Base-by-base conservation (phyloP, 2,329 filamentous ascomycete genomes). In the Sordariomycetes sp. region DNA sequence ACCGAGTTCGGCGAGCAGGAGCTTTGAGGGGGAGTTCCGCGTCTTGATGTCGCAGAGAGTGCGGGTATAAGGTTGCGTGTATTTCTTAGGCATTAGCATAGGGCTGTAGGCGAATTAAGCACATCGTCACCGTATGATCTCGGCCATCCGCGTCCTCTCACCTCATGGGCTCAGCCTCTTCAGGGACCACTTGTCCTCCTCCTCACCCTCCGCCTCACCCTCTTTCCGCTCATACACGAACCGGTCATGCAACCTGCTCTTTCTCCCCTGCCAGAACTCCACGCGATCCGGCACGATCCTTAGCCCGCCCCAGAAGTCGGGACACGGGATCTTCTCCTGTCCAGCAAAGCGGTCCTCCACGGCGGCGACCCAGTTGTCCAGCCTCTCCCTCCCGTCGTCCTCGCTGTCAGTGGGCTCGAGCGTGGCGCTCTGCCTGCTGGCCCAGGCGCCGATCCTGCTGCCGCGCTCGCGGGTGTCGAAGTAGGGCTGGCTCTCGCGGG, bases 211-310 rank as follows among this genome's bases (percentile, higher is more conserved):
- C 24, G 64, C 28, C 28, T 32, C 28, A 32, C 28, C 28, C 28
- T 82, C 78, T 24, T 58, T 50, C 55, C 57, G 57, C 14, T 59
- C 60, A 73, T 97, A 97, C 61, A 86, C 81, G 70, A 99, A 97
- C 25, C 94, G 87, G 77, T 99, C 94, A 74, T 99, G 94, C 71
- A 99, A 74, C 60, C 94, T 80, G 73, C 87, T 96, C 68, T 90
- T 82, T 65, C 94, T 82, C 2, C 94, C 94, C 77, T 97, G 92
- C 85, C 94, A 99, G 70, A 99, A 99, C 79, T 99, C 94, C 54
- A 99, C 80, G 65, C 84, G 82, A 67, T 91, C 88, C 0, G 94
- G 93, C 62, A 92, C 79, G 60, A 99, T 81, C 65, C 93, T 84
- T 70, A 97, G 69, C 0, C 94, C 94, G 34, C 94, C 94, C 94